A percentile compares a stretch with the other conserved stretches of the same genome.
These are phyloP conservation scores for Pestalotiopsis sp. DNA, from an alignment of 2,329 filamentous ascomycete species.

Conservation along the genomic window DNA sequence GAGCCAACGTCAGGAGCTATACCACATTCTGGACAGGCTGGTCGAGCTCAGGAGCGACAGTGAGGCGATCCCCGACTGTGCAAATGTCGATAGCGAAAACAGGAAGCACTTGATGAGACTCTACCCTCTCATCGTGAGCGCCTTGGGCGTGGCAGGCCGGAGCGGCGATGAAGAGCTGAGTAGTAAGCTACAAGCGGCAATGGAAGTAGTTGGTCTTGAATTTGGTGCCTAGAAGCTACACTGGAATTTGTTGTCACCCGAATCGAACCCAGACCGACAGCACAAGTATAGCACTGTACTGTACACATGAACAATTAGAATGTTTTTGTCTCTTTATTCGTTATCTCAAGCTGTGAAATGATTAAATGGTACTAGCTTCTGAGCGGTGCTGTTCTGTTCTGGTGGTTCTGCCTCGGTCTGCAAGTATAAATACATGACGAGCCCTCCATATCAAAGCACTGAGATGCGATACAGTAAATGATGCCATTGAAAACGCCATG, in stretches of 20 bases:
- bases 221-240: slow-evolving; percentile 37
- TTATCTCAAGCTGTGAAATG: neutral
- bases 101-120: slow-evolving; percentile 78
- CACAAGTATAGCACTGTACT: neutral
- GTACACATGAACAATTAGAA: neutral
- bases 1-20: slow-evolving; percentile 75
- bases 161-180: slow-evolving; percentile 62
- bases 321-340: neutral
- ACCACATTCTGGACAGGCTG: slow-evolving; percentile 68
- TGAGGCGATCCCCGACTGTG: slow-evolving; percentile 62
- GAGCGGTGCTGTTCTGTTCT: neutral
- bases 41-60: slow-evolving; percentile 69
- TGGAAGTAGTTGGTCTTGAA: slow-evolving; percentile 63
- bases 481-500: slow-evolving; percentile 4
- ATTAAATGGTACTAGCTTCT: neutral
- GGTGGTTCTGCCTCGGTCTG: neutral
- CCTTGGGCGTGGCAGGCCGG: slow-evolving; percentile 56
- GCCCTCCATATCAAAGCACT: neutral
- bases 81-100: slow-evolving; percentile 52
- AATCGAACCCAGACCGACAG: neutral
- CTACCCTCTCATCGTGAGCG: slow-evolving; percentile 74
- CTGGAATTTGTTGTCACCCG: neutral
- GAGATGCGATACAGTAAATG: slow-evolving; percentile 1
- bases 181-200: slow-evolving; percentile 55
- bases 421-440: neutral